Conservation (phyloP, 768 basidiomycete genomes). For the Rossbeevera mucosa region DNA sequence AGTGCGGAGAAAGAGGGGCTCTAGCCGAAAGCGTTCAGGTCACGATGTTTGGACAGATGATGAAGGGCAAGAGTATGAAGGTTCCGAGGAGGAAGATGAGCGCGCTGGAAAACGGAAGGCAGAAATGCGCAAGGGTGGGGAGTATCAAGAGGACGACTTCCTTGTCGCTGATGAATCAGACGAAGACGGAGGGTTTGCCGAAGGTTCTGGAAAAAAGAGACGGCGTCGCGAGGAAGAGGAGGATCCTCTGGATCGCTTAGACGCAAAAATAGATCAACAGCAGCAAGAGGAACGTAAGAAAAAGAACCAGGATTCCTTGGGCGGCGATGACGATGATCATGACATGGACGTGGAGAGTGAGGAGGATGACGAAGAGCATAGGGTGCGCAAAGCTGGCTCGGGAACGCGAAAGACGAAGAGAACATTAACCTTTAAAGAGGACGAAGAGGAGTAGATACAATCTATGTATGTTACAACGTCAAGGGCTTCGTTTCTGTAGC, state of each 20-base stretch:
- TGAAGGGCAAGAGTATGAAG: slow-evolving; percentile 54
- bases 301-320: slow-evolving; percentile 29
- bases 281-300: slow-evolving; percentile 52
- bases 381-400: slow-evolving; percentile 53
- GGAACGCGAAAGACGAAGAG: slow-evolving; percentile 49
- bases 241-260: slow-evolving; percentile 64
- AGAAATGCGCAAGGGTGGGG: slow-evolving; percentile 50
- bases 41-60: slow-evolving; percentile 65
- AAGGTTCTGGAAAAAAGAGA: slow-evolving; percentile 33
- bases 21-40: slow-evolving; percentile 37
- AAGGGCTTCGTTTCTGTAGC: slow-evolving; percentile 31
- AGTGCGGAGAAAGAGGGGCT: slow-evolving; percentile 43
- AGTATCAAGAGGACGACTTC: slow-evolving; percentile 84
- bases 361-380: slow-evolving; percentile 64
- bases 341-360: slow-evolving; percentile 76
- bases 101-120: slow-evolving; percentile 41
- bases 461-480: slow-evolving; percentile 14
- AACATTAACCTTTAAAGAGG: slow-evolving; percentile 52
- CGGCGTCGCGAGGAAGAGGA: slow-evolving; percentile 43
- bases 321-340: slow-evolving; percentile 35
- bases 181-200: slow-evolving; percentile 46
- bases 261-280: slow-evolving; percentile 56
- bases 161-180: slow-evolving; percentile 75
- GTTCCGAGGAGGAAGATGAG: slow-evolving; percentile 60
- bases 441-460: slow-evolving; percentile 42